A percentile compares a stretch with the other conserved stretches of the same genome.
Conservation (phyloP, 768 basidiomycete genomes). For the Tricholoma furcatifolium region DNA sequence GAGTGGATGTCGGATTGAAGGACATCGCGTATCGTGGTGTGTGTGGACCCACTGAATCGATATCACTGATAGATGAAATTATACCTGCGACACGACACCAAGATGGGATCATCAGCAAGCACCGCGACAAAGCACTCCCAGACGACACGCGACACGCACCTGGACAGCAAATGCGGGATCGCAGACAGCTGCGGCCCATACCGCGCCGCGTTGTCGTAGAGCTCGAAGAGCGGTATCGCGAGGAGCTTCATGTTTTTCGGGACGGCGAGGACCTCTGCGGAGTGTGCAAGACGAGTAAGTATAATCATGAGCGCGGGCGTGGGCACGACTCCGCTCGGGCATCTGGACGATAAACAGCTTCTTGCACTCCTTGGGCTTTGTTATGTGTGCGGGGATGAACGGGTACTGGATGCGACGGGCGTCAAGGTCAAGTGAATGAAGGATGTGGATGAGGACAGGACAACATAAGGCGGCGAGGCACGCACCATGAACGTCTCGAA, state of each 20-base stretch:
- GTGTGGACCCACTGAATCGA: too few species aligned
- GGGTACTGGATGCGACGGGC: constrained; percentile 84
- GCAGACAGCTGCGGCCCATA: constrained; percentile 95
- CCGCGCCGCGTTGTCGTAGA: constrained; percentile 96
- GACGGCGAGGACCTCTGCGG: constrained; percentile 88
- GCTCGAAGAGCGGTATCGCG: constrained; percentile 93
- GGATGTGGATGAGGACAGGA: too few species aligned
- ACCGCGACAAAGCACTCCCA: too few species aligned
- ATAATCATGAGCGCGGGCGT: background rate
- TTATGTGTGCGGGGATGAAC: constrained; percentile 92
- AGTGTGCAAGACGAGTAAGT: too few species aligned
- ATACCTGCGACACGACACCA: constrained; percentile 49
- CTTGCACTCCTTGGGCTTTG: constrained; percentile 98
- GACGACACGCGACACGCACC: too few species aligned
- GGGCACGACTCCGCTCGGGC: constrained; percentile 83
- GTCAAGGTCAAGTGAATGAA: too few species aligned
- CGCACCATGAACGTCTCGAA: constrained; percentile 98
- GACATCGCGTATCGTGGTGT: too few species aligned
- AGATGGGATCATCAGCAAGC: too few species aligned
- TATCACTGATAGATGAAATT: constrained; percentile 80
- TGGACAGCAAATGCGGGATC: constrained; percentile 88
- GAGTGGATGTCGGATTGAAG: too few species aligned
- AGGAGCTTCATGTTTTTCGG: constrained; percentile 99
- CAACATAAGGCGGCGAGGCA: too few species aligned
- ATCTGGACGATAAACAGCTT: constrained; percentile 94